Base-by-base conservation (phyloP, 176 grass and related monocot genomes). In the Zizania latifolia region DNA sequence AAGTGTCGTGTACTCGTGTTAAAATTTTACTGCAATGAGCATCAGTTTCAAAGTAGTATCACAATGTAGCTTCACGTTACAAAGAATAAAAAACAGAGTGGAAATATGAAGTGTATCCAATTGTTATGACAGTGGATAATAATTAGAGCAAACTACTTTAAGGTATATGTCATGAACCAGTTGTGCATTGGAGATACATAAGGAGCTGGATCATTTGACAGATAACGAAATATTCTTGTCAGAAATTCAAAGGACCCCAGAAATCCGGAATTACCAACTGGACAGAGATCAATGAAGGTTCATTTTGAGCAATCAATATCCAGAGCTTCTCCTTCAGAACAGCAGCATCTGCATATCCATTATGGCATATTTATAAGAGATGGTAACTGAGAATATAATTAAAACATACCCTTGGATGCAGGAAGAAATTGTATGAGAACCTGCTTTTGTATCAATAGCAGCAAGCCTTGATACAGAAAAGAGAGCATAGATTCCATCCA, bases 401-500 rank as follows among this genome's bases (percentile, higher is more conserved):
- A 72, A 53, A 27, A 29, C 8, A 44, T 45, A 10, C 28, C 23
- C 22, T 65, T 64, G 35, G 13, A 64, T 78, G 44, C 19, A 68
- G 51, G 30, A 71, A 24, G 38, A 80, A 85, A 61, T 75, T 10
- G 41, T 84, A 61, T 24, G 71, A 2, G 70, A 68, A 94, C 94
- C 94, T 94, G 89, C 83, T 94, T 94, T 98, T 61, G 86, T 80
- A 85, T 98, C 94, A 79, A 98, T 57, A 83, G 91, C 83, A 72
- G 86, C 84, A 87, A 93, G 75, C 78, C 86, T 98, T 37, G 72
- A 85, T 48, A 93, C 58, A 56, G 84, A 86, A 87, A 89, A 89
- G 39, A 98, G 80, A 68, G 91, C 88, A 82, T 98, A 98, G 73
- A 98, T 92, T 54, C 94, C 94, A 94, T 98, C 91, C 82, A 92